phyloP scores from a whole-genome alignment of 2,329 filamentous ascomycete genomes.

The Fusarium succisae region DNA sequence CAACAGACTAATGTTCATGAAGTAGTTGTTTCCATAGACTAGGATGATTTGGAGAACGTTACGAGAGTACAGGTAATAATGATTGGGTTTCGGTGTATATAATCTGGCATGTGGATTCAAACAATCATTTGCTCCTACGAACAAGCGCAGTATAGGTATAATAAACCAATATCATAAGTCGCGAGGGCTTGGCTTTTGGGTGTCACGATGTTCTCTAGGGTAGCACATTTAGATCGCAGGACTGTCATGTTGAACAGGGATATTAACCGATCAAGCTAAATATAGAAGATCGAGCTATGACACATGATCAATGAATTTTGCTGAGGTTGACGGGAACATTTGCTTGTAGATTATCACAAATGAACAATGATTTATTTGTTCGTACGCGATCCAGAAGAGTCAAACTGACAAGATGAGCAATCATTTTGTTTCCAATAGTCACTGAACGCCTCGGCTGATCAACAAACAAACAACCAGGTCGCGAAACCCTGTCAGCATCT shows the following conservation, averaged over 20 bases:
- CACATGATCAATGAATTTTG: background rate
- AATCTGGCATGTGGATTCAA: background rate
- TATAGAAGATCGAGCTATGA: background rate
- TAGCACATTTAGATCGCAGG: background rate
- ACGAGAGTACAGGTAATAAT: background rate
- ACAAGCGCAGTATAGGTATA: background rate
- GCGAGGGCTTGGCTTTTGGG: background rate
- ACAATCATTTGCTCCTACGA: background rate
- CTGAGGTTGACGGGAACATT: background rate
- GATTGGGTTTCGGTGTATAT: accelerated
- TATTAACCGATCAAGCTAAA: background rate
- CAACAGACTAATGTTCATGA: no score
- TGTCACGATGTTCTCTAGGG: background rate
- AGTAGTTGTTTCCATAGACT: accelerated
- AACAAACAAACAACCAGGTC: background rate
- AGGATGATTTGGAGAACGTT: no score
- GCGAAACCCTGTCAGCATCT: slow-evolving; percentile 13
- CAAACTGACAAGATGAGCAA: background rate
- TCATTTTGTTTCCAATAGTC: background rate
- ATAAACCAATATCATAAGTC: background rate
- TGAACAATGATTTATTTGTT: background rate
- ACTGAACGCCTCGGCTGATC: background rate
- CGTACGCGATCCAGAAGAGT: background rate
- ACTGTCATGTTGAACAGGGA: background rate
- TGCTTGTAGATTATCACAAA: background rate